Percentiles rank a stretch among this genome's conserved stretches.
phyloP scores from a whole-genome alignment of 257 asterid species.

The Solanum stenotomum region DNA sequence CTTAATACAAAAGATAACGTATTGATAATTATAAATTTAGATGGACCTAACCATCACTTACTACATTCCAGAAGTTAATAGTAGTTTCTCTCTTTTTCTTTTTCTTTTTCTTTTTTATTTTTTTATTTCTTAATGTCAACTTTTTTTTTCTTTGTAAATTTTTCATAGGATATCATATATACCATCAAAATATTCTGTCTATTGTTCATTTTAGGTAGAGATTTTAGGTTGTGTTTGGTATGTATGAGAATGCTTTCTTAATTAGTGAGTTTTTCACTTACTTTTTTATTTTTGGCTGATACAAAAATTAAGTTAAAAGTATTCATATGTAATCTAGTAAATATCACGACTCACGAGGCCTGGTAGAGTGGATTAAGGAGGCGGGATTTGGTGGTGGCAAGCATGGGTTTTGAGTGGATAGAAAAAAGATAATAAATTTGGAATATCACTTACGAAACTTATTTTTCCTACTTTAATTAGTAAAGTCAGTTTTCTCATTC shows the following conservation, averaged over 20 bases:
- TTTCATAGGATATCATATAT: background rate
- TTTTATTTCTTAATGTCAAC: background rate
- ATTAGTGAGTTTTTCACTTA: background rate
- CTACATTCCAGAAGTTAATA: background rate
- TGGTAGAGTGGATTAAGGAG: background rate
- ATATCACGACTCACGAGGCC: background rate
- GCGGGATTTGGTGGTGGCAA: background rate
- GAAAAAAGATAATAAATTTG: background rate
- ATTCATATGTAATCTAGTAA: background rate
- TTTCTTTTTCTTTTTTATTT: background rate
- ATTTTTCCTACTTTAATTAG: background rate
- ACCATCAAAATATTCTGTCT: background rate
- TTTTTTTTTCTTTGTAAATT: background rate
- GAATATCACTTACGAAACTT: background rate
- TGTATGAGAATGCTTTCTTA: background rate
- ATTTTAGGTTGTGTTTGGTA: background rate
- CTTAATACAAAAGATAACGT: background rate
- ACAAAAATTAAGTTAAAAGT: background rate
- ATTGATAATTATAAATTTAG: background rate
- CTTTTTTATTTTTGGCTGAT: background rate
- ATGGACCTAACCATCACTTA: constrained; percentile 1
- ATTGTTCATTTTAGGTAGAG: background rate
- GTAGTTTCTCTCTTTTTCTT: background rate
- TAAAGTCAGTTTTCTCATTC: background rate
- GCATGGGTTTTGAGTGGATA: background rate